Conservation (phyloP, 345 rosid species). For the Erysimum cheiranthoides region DNA sequence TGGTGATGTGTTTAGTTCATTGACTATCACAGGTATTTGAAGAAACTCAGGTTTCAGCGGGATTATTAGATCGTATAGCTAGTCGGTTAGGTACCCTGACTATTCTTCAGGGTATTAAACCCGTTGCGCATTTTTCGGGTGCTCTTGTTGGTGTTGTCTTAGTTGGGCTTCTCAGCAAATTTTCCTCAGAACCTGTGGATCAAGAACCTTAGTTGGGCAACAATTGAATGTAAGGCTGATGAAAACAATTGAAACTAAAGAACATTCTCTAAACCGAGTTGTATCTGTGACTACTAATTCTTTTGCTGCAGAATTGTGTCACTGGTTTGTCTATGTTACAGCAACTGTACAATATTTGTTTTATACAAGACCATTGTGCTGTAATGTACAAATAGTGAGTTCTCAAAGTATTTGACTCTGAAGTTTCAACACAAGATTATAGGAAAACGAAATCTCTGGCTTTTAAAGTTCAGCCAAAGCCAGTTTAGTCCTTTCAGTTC, state of each 20-base stretch:
- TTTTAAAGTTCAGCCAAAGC: conserved; percentile 36
- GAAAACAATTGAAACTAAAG: not conserved
- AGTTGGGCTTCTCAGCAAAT: conserved; percentile 74
- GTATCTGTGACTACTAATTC: not conserved
- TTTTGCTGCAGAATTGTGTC: conserved; percentile 14
- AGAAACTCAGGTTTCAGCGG: conserved; percentile 86
- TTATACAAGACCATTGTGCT: conserved; percentile 22
- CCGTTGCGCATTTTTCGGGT: conserved; percentile 90
- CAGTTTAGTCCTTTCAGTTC: conserved; percentile 41
- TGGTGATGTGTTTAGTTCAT: conserved; percentile 11
- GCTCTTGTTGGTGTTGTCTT: conserved; percentile 79
- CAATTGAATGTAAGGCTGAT: not conserved
- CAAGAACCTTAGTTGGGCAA: conserved; percentile 39
- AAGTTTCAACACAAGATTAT: conserved; percentile 16
- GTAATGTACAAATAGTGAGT: conserved; percentile 36
- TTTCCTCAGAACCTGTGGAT: conserved; percentile 58
- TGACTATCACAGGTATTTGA: conserved; percentile 68
- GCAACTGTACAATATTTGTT: conserved; percentile 7
- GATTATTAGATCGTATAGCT: conserved; percentile 54
- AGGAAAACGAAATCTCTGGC: conserved; percentile 11
- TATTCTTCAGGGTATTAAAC: conserved; percentile 67
- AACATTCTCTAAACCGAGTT: not conserved
- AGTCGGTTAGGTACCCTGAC: conserved; percentile 44
- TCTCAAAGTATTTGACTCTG: conserved; percentile 35
- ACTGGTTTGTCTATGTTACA: conserved; percentile 22